Percentiles rank a stretch among this genome's conserved stretches.
These are phyloP conservation scores for Solanum piurae DNA, from an alignment of 257 asterid species.

Conservation along the genomic window DNA sequence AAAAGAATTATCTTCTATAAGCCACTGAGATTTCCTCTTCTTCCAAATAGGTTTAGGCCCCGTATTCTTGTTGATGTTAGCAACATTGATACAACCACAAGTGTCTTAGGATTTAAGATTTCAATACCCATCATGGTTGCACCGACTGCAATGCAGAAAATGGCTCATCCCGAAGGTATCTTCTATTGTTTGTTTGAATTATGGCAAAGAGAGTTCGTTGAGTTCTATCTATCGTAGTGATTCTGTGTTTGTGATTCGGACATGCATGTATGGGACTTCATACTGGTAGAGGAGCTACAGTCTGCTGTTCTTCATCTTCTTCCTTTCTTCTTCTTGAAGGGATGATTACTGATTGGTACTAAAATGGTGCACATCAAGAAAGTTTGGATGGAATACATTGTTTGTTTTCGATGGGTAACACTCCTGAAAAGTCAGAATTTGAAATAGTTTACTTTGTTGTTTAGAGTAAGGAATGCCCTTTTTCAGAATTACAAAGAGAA, in stretches of 20 bases:
- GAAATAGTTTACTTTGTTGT: not conserved
- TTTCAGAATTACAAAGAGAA: not conserved
- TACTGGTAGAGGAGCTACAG: not conserved
- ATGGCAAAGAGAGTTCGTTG: not conserved
- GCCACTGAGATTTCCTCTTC: not conserved
- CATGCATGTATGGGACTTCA: not conserved
- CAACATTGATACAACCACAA: constrained; percentile 45
- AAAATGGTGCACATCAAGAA: not conserved
- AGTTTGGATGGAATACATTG: not conserved
- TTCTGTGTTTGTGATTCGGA: not conserved
- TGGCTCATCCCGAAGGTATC: constrained; percentile 88
- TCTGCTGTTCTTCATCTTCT: not conserved
- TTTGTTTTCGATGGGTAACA: not conserved
- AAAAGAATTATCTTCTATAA: not conserved
- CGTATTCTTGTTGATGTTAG: constrained; percentile 79
- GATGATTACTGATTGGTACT: not conserved
- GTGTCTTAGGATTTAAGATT: constrained; percentile 50
- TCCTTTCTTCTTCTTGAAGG: not conserved
- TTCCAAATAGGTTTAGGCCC: constrained; percentile 58
- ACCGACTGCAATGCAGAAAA: constrained; percentile 88
- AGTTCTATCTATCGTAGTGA: not conserved
- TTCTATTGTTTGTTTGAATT: not conserved
- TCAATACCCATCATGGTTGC: constrained; percentile 95
- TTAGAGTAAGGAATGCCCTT: not conserved
- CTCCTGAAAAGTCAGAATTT: not conserved